These are phyloP conservation scores for Ciborinia camelliae DNA, from an alignment of 2,329 filamentous ascomycete species.

Conservation along the genomic window DNA sequence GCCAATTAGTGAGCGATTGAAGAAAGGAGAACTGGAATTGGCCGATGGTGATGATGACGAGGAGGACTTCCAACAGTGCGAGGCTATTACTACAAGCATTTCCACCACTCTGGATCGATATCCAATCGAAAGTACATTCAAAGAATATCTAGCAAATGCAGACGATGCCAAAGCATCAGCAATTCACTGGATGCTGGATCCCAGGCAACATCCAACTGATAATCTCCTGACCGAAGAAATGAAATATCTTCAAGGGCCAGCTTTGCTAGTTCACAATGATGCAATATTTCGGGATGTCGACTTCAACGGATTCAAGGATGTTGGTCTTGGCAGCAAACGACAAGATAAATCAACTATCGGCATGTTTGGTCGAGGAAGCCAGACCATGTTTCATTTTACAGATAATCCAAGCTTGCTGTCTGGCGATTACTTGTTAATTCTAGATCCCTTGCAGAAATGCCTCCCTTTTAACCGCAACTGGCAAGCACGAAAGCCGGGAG, in stretches of 20 bases:
- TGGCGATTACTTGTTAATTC: constrained; percentile 36
- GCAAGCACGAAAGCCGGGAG: constrained; percentile 28
- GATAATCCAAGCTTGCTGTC: constrained; percentile 39
- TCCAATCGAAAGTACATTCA: constrained; percentile 36
- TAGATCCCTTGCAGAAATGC: constrained; percentile 35
- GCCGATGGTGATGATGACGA: constrained; percentile 33
- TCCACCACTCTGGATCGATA: constrained; percentile 38
- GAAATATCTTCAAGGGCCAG: constrained; percentile 33
- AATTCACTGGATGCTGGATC: constrained; percentile 38
- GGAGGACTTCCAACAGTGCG: constrained; percentile 36
- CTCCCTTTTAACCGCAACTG: constrained; percentile 26
- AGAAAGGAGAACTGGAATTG: constrained; percentile 28
- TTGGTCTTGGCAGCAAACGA: constrained; percentile 38
- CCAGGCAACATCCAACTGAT: constrained; percentile 22
- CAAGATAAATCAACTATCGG: constrained; percentile 35
- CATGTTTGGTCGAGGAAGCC: constrained; percentile 39
- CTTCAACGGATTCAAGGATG: constrained; percentile 37
- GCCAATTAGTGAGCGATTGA: constrained; percentile 23
- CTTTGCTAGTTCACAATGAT: constrained; percentile 38
- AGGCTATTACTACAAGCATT: constrained; percentile 36
- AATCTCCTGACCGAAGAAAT: constrained; percentile 32
- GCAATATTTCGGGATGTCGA: constrained; percentile 36
- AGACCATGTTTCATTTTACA: constrained; percentile 41
- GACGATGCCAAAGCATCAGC: constrained; percentile 36
- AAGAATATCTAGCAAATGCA: constrained; percentile 40